These are phyloP conservation scores for Cunninghamia lanceolata DNA, from an alignment of 75 land plant species.

Conservation along the genomic window DNA sequence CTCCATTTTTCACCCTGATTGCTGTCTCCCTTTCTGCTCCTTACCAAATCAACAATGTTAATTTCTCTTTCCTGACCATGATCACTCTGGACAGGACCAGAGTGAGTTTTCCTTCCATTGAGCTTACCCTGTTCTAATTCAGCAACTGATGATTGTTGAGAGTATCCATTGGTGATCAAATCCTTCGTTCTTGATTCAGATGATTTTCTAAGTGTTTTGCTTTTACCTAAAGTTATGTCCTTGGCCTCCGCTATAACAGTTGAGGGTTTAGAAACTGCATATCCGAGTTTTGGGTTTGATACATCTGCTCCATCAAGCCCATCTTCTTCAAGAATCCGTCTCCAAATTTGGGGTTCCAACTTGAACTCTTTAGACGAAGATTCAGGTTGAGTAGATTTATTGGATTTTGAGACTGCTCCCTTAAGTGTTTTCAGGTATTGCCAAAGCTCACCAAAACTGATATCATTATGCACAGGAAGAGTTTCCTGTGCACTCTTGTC, in stretches of 20 bases:
- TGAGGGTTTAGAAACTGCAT: not conserved
- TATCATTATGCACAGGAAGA: constrained; percentile 3
- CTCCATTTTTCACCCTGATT: not conserved
- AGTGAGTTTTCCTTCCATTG: not conserved
- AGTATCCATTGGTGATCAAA: not conserved
- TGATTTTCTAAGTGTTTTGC: not conserved
- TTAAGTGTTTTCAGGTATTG: not conserved
- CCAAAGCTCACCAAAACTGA: not conserved
- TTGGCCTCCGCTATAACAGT: not conserved
- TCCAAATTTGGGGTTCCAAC: constrained; percentile 1
- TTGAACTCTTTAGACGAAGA: constrained; percentile 3
- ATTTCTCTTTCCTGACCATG: not conserved
- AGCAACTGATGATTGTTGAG: not conserved
- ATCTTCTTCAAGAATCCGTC: constrained; percentile 1
- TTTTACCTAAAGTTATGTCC: not conserved
- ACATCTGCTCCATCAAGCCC: not conserved
- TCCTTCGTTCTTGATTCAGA: constrained; percentile 1
- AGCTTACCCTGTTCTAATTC: not conserved
- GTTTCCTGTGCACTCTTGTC: not conserved
- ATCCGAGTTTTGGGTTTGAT: not conserved
- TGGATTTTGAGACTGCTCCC: not conserved
- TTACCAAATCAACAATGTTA: not conserved
- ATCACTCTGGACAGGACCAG: not conserved
- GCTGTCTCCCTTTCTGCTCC: not conserved
- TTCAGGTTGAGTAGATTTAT: not conserved